Percentiles rank a stretch among this genome's conserved stretches.
phyloP scores from a whole-genome alignment of 2,329 filamentous ascomycete genomes.

The Paecilomyces fulvus region DNA sequence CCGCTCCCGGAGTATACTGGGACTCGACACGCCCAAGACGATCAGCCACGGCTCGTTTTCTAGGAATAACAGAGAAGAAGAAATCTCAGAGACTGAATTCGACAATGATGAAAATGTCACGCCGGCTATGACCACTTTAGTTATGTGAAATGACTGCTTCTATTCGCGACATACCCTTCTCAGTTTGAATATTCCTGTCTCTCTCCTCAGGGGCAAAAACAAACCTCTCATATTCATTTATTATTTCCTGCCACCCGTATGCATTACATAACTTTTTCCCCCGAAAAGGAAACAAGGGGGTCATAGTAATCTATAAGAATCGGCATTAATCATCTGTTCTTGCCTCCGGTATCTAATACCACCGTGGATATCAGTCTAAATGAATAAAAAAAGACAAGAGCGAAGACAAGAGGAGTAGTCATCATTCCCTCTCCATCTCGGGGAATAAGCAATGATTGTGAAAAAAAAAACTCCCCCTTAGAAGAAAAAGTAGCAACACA shows the following conservation, averaged over 20 bases:
- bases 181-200: neutral
- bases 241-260: too few relatives aligned
- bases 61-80: neutral
- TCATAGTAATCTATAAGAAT: neutral
- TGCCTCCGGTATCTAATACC: neutral
- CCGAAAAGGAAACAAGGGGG: neutral
- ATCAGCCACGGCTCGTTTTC: neutral
- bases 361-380: neutral
- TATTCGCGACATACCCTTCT: neutral
- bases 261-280: neutral
- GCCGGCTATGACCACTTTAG: neutral
- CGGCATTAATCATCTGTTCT: neutral
- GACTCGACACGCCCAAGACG: conserved; percentile 22
- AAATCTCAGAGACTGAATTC: neutral
- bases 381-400: neutral
- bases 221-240: too few relatives aligned
- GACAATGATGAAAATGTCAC: neutral
- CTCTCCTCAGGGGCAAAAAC: neutral
- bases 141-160: neutral
- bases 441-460: neutral
- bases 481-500: neutral
- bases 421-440: neutral
- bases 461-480: neutral
- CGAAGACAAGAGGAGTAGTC: neutral
- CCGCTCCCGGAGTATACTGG: conserved; percentile 21